phyloP scores from a whole-genome alignment of 1,139 yeast species.

The Dujonia santamariae region DNA sequence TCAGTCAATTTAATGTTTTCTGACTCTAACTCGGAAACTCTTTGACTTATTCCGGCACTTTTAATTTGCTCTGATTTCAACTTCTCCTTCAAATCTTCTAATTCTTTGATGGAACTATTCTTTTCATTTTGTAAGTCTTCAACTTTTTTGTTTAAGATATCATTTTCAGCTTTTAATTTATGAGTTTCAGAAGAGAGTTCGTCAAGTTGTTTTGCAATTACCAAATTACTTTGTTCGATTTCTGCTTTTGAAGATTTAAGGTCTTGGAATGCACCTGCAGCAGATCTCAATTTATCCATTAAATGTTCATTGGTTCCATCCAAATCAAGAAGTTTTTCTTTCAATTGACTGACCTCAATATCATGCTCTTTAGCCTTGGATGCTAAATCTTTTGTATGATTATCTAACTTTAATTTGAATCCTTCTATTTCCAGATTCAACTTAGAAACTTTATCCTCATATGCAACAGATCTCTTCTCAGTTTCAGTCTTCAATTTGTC shows the following conservation, averaged over 20 bases:
- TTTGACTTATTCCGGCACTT: too few relatives aligned
- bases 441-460: constrained; percentile 22
- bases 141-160: background rate
- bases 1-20: too few relatives aligned
- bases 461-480: constrained; percentile 17
- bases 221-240: constrained; percentile 3
- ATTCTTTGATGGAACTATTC: constrained; percentile 2
- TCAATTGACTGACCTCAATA: constrained; percentile 17
- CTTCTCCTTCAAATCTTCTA: constrained; percentile 3
- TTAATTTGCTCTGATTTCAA: too few relatives aligned
- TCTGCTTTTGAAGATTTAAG: constrained; percentile 19
- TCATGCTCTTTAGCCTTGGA: constrained; percentile 9
- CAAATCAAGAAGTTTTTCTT: constrained; percentile 21
- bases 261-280: constrained; percentile 40
- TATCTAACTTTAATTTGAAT: constrained; percentile 22
- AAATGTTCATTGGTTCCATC: constrained; percentile 35
- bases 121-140: background rate
- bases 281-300: constrained; percentile 45
- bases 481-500: constrained; percentile 19
- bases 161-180: background rate
- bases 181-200: too few relatives aligned
- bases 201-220: too few relatives aligned
- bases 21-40: too few relatives aligned
- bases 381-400: constrained; percentile 17
- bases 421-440: constrained; percentile 21